These are phyloP conservation scores for Datisca glomerata DNA, from an alignment of 306 rosid genomes.

Conservation along the genomic window DNA sequence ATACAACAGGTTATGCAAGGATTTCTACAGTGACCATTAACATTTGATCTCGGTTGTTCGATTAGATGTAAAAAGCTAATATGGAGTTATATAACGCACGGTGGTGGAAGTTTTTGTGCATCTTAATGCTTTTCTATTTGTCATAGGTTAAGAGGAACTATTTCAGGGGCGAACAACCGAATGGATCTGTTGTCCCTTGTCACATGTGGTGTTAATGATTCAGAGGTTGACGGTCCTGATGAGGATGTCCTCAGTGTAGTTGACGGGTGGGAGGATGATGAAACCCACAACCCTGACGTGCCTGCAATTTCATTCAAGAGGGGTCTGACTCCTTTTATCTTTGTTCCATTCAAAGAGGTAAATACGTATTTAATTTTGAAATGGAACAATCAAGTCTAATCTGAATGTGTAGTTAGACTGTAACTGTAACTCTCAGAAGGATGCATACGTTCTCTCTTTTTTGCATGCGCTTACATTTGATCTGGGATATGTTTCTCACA, in stretches of 20 bases:
- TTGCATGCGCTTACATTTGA: too few species aligned
- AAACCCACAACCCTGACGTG: constrained; percentile 92
- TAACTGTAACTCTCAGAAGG: too few species aligned
- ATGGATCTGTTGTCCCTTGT: constrained; percentile 91
- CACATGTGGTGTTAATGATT: constrained; percentile 63
- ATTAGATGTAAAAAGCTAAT: too few species aligned
- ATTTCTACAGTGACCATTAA: too few species aligned
- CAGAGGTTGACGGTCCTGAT: constrained; percentile 44
- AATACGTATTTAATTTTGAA: too few species aligned
- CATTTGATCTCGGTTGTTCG: too few species aligned
- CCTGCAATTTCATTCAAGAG: constrained; percentile 84
- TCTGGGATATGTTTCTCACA: not conserved
- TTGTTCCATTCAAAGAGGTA: constrained; percentile 87
- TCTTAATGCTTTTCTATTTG: constrained; percentile 6
- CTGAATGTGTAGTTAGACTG: not conserved
- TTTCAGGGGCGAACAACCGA: constrained; percentile 71
- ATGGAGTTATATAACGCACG: too few species aligned
- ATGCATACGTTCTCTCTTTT: too few species aligned
- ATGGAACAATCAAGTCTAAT: too few species aligned
- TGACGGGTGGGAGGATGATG: constrained; percentile 90
- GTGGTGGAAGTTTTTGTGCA: constrained; percentile 2
- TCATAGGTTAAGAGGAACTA: constrained; percentile 68
- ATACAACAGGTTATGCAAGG: too few species aligned
- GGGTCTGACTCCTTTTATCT: constrained; percentile 81
- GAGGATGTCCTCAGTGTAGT: constrained; percentile 84